Evolutionary conservation across 495 filamentous ascomycete genomes (phyloP), one percentile per base, ranked within the genome.

Genomic region (Aspergillus steynii): DNA sequence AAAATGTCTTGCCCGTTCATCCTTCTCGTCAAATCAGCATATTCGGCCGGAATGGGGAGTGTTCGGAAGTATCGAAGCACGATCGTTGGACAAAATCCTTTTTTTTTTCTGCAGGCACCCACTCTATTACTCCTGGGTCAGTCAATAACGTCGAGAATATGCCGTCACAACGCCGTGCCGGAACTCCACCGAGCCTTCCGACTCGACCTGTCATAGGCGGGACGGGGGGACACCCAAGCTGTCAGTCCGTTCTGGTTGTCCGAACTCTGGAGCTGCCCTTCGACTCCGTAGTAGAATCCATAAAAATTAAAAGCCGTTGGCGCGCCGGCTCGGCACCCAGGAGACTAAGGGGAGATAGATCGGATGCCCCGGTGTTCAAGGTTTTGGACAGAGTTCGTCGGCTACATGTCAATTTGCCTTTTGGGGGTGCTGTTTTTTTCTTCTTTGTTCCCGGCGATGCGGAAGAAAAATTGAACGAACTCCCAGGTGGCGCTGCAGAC

Each of bases 1-100:
- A 14, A 12, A 42, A 42, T 42, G 37, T 42, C 37, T 42, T 42
- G 37, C 37, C 37, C 37, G 10, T 42, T 42, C 10, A 42, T 42
- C 37, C 37, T 42, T 42, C 37, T 37, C 9, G 37, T 42, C 37
- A 42, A 62, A 58, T 34, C 34, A 53, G 56, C 15, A 29, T 31
- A 25, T 56, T 61, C 63, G 55, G 59, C 56, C 56, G 56, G 56
- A 59, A 59, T 29, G 31, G 56, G 29, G 56, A 52, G 56, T 29
- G 27, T 59, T 59, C 47, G 56, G 56, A 31, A 32, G 3, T 14
- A 28, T 27, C 27, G 8, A 12, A 29, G 26, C 27, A 29, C 25
- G 27, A 29, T 53, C 29, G 28, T 29, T 53, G 27, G 29, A 31
- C 29, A 8, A 15, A 29, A 53, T 53, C 32, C 4, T 14, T 29